phyloP scores from a whole-genome alignment of 2,329 filamentous ascomycete genomes.

The Diaporthe amygdali region DNA sequence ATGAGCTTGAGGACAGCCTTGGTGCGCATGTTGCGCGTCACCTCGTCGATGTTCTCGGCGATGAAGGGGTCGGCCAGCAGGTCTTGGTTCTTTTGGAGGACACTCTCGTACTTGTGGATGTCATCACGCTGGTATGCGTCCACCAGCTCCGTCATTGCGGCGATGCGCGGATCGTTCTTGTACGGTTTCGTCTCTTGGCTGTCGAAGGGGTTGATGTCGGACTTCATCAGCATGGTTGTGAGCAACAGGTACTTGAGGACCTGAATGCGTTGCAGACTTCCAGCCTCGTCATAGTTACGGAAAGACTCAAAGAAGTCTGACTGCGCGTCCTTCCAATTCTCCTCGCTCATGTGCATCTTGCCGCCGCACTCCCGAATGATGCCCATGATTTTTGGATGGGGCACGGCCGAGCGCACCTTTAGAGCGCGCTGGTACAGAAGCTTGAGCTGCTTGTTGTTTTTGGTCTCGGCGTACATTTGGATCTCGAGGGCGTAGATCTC shows the following conservation, averaged over 20 bases:
- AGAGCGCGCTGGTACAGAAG: constrained; percentile 89
- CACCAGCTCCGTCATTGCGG: constrained; percentile 96
- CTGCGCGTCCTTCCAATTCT: constrained; percentile 98
- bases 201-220: constrained; percentile 97
- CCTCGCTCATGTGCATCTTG: constrained; percentile 99
- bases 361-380: constrained; percentile 98
- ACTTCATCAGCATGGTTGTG: constrained; percentile 98
- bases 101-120: constrained; percentile 87
- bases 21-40: constrained; percentile 96
- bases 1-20: constrained; percentile 94
- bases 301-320: constrained; percentile 99
- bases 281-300: constrained; percentile 97
- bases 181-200: constrained; percentile 99
- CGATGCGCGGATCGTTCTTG: constrained; percentile 91
- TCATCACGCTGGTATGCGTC: constrained; percentile 97
- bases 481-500: constrained; percentile 98
- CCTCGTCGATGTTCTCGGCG: constrained; percentile 98
- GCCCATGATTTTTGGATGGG: constrained; percentile 98
- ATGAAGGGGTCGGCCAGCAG: constrained; percentile 93
- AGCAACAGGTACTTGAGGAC: constrained; percentile 96
- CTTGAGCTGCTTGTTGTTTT: constrained; percentile 97
- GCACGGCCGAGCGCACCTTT: constrained; percentile 93
- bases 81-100: constrained; percentile 86
- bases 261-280: constrained; percentile 93
- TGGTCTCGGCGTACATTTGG: constrained; percentile 96